phyloP scores from a whole-genome alignment of 202 grass and related monocot genomes.

The Brachypodium distachyon region DNA sequence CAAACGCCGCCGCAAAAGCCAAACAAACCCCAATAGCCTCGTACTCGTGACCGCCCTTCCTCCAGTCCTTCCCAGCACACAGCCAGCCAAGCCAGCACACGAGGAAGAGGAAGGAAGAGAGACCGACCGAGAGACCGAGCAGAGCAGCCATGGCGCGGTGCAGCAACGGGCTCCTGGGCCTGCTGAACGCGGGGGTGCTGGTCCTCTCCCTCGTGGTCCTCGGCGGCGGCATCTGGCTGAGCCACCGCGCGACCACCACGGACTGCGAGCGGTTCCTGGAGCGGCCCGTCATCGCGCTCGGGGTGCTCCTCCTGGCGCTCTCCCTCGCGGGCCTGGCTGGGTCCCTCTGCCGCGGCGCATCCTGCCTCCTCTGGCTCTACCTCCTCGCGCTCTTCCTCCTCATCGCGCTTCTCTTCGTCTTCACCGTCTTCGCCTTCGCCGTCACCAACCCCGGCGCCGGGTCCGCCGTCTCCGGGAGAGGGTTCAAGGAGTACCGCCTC shows the following conservation, averaged over 20 bases:
- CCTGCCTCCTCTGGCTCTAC: slow-evolving; percentile 94
- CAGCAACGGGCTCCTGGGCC: slow-evolving; percentile 71
- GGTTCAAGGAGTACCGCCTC: slow-evolving; percentile 86
- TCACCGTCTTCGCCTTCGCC: slow-evolving; percentile 85
- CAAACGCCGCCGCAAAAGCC: background rate
- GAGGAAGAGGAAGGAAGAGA: background rate
- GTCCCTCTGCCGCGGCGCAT: slow-evolving; percentile 57
- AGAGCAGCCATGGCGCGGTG: slow-evolving; percentile 43
- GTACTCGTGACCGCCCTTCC: background rate
- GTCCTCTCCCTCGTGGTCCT: slow-evolving; percentile 58
- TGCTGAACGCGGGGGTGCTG: slow-evolving; percentile 65
- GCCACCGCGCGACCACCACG: slow-evolving; percentile 56
- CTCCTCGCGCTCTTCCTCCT: slow-evolving; percentile 82
- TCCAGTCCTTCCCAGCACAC: background rate
- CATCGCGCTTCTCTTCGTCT: slow-evolving; percentile 66
- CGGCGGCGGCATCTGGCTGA: slow-evolving; percentile 71
- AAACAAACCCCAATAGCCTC: background rate
- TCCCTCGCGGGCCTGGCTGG: slow-evolving; percentile 69
- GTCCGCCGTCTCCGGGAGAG: slow-evolving; percentile 42
- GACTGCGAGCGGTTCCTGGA: slow-evolving; percentile 94
- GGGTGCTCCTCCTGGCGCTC: slow-evolving; percentile 59
- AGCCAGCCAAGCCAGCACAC: no score
- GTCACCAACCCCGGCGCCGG: slow-evolving; percentile 83
- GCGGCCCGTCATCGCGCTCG: slow-evolving; percentile 57
- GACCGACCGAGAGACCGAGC: no score